These are phyloP conservation scores for Phytophthora capsici DNA, from an alignment of 352 stramenopile genomes.

Conservation along the genomic window DNA sequence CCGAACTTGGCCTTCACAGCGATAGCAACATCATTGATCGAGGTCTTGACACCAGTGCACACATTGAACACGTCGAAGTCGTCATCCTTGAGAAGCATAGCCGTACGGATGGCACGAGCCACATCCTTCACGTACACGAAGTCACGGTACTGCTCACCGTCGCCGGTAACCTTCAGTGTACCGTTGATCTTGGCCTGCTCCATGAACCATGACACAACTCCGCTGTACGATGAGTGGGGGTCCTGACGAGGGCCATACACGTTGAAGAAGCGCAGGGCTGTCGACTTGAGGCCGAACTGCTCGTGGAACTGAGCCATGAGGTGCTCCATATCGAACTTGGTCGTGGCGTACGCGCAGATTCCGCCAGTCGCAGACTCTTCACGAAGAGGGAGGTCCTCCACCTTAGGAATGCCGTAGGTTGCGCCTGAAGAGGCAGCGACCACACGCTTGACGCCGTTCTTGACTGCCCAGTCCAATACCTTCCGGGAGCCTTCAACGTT, in stretches of 20 bases:
- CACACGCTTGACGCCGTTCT: conserved; percentile 78
- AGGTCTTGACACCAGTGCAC: conserved; percentile 78
- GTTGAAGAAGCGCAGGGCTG: conserved; percentile 84
- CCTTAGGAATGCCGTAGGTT: conserved; percentile 68
- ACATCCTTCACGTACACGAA: conserved; percentile 88
- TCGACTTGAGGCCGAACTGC: conserved; percentile 71
- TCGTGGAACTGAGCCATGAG: conserved; percentile 74
- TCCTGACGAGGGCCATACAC: conserved; percentile 84
- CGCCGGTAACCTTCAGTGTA: conserved; percentile 74
- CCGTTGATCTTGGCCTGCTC: conserved; percentile 84
- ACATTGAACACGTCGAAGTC: conserved; percentile 87
- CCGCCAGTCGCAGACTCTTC: conserved; percentile 74
- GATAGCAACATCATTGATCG: conserved; percentile 66
- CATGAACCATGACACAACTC: conserved; percentile 86
- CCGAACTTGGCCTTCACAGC: conserved; percentile 67
- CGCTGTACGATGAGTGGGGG: conserved; percentile 81
- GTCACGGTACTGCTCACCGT: conserved; percentile 81
- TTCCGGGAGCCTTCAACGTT: conserved; percentile 81
- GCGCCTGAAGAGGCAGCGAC: conserved; percentile 77
- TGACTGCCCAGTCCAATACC: conserved; percentile 75
- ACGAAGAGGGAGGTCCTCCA: conserved; percentile 66
- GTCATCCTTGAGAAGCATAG: conserved; percentile 69
- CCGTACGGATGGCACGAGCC: conserved; percentile 72
- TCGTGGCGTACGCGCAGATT: conserved; percentile 81
- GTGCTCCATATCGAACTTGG: conserved; percentile 85